Conservation (phyloP, 192 early-diverging fungal genomes). For the Entophlyctis helioformis region DNA sequence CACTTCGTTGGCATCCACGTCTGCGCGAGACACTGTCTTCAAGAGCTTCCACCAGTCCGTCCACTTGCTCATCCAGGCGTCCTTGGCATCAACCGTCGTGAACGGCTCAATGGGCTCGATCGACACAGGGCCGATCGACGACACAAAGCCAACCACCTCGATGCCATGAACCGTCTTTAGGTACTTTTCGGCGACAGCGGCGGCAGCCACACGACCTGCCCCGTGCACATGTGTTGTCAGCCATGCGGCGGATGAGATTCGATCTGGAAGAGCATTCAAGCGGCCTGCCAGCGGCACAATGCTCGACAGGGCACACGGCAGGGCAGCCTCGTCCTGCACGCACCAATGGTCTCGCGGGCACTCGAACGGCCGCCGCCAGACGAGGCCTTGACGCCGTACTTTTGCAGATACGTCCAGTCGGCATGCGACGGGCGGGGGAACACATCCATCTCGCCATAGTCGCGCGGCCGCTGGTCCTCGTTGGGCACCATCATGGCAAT, state of each 20-base stretch:
- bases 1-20: conserved; percentile 75
- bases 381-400: conserved; percentile 92
- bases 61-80: conserved; percentile 48
- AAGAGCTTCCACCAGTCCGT: conserved; percentile 45
- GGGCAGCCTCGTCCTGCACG: too few relatives aligned
- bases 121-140: conserved; percentile 68
- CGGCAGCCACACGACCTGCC: conserved; percentile 89
- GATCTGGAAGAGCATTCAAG: too few relatives aligned
- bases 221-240: too few relatives aligned
- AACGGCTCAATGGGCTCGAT: conserved; percentile 51
- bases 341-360: conserved; percentile 91
- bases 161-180: conserved; percentile 63
- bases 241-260: too few relatives aligned
- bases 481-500: conserved; percentile 87
- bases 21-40: conserved; percentile 50
- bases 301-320: too few relatives aligned
- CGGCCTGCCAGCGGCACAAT: too few relatives aligned
- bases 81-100: conserved; percentile 35
- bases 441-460: conserved; percentile 91
- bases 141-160: conserved; percentile 92
- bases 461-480: conserved; percentile 90
- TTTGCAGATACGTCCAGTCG: conserved; percentile 94
- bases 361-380: conserved; percentile 88
- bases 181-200: conserved; percentile 98
- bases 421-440: conserved; percentile 96